Evolutionary conservation across 2,329 filamentous ascomycete genomes (phyloP), one percentile per base, ranked within the genome.

Genomic region (Sporothrix globosa): DNA sequence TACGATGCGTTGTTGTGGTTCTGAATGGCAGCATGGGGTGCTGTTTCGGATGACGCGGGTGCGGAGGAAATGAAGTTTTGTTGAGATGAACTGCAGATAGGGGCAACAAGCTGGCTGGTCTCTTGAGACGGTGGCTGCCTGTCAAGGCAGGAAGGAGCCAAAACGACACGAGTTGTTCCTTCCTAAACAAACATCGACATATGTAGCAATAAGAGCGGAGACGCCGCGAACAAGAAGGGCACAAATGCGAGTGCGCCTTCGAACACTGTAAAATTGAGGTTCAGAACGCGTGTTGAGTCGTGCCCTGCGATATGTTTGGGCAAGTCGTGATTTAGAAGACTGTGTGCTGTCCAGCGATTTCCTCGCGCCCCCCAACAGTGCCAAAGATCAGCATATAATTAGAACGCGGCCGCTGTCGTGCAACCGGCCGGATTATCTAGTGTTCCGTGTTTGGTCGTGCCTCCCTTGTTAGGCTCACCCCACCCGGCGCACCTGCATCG

Each of bases 371-470:
- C 24, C 21, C 34, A 60, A 17, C 19, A 39, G 19, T 39, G n/a
- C 65, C 21, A 30, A 39, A 27, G 39, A 68, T 39, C 44, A 9
- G 24, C 14, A 9, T 41, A 34, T 34, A 34, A 34, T 34, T 34
- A 39, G 19, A 44, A 44, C 53, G 44, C 24, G 21, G 11, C 39
- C 7, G 21, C 4, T 21, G 39, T 61, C 10, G 21, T 17, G 14
- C n/a, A 27, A n/a, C 9, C 54, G 67, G 19, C 4, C 54, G 67
- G 67, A 60, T 60, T 68, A 68, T 68, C 13, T 39, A 52, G 27
- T 3, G 30, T 13, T 39, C 63, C 63, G 27, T 7, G 17, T 50
- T 17, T 21, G 63, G 44, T 52, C 63, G 44, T 19, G 46, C 30
- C 27, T 52, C 10, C 61, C 17, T 24, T 17, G 34, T 24, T 68